Evolutionary conservation across 768 basidiomycete species (phyloP).

Genomic region (Kwoniella bestiolae): DNA sequence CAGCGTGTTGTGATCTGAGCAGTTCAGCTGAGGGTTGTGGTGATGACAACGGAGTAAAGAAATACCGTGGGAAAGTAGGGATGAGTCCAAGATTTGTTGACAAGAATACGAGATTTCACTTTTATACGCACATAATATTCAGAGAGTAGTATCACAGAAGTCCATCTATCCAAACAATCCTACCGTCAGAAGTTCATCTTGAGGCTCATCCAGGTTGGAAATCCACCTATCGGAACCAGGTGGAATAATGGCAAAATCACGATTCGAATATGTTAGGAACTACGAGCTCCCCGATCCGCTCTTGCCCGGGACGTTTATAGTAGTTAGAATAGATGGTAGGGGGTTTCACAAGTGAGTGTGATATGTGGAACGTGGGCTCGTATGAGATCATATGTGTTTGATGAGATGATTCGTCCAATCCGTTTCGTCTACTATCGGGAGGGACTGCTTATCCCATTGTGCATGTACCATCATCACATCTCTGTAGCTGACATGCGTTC

Average conservation of each 20-base stretch:
- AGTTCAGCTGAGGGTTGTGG: no score
- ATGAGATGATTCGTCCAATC: no score
- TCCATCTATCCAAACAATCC: no score
- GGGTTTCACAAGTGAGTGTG: slow-evolving; percentile 80
- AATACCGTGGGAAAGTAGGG: slow-evolving; percentile 23
- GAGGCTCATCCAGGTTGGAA: background rate
- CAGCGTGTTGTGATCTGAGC: no score
- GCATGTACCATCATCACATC: no score
- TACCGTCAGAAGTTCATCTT: no score
- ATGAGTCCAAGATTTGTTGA: slow-evolving; percentile 3
- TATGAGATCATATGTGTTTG: no score
- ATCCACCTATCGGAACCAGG: background rate
- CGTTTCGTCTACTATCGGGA: no score
- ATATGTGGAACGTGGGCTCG: background rate
- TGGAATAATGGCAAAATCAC: slow-evolving; percentile 80
- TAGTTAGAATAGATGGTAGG: slow-evolving; percentile 89
- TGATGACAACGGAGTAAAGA: background rate
- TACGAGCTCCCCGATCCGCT: slow-evolving; percentile 89
- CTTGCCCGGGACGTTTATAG: slow-evolving; percentile 78
- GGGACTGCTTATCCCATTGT: no score
- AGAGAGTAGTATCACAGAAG: no score
- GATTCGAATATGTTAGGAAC: slow-evolving; percentile 83
- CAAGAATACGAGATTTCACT: background rate
- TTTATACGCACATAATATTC: background rate
- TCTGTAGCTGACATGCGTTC: background rate